Base-by-base conservation (phyloP, 306 rosid genomes). In the Vicia sativa region DNA sequence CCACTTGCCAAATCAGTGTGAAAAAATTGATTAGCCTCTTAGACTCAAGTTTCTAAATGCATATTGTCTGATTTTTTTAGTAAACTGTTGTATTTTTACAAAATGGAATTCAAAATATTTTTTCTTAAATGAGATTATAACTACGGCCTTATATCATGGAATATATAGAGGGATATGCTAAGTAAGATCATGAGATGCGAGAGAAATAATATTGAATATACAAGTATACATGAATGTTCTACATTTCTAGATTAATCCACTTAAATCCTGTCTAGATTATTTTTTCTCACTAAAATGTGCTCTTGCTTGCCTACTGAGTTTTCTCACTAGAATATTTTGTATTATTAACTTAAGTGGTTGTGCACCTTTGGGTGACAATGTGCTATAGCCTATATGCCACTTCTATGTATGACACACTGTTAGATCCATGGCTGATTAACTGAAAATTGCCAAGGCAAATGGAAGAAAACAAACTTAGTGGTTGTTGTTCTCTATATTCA, bases 21-120 rank as follows among this genome's bases (percentile, higher is more conserved):
- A 45, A 71, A 45, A 71, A 54, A 29, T 34, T 58, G 67, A 59
- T 57, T 64, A 65, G 14, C 63, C 31, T 59, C 56, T 59, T 46
- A 21, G 65, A 52, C 11, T 26, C n/a, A 26, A 44, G 72, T 37
- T 74, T 73, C 57, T 77, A 48, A 48, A 54, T 53, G 35, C 23
- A 60, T 70, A 38, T 69, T 45, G 12, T 71, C 38, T 57, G 71
- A 18, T 70, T 25, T 26, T 15, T 43, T 50, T 38, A 70, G 58
- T 25, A 6, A 18, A 39, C 26, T 69, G 19, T 52, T 59, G 41
- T 29, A 18, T 25, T 62, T 13, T 38, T 69, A 56, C 23, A 34
- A n/a, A n/a, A n/a, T n/a, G n/a, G n/a, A n/a, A 21, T 37, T 72
- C 56, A 14, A 55, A 61, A 43, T 66, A 23, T 3, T n/a, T 34